Conservation (phyloP, 345 rosid genomes). For the Hibiscus syriacus region DNA sequence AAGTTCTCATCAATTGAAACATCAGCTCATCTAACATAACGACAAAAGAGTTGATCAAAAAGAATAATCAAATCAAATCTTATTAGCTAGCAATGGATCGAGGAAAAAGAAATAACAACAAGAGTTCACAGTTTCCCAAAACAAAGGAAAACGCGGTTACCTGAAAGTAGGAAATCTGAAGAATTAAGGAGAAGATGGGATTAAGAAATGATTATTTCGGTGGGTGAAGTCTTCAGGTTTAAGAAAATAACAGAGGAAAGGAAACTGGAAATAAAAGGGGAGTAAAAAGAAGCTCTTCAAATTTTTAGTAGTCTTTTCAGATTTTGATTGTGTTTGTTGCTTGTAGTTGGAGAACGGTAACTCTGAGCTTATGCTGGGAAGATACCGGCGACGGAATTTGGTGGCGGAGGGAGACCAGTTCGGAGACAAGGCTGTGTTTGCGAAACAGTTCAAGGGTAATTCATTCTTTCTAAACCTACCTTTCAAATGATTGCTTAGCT, state of each 20-base stretch:
- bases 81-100: not conserved
- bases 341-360: not conserved
- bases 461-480: not conserved
- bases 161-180: too few relatives aligned
- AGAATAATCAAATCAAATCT: not conserved
- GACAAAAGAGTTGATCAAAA: not conserved
- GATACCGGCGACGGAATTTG: slow-evolving; percentile 10
- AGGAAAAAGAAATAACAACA: slow-evolving; percentile 1
- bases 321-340: too few relatives aligned
- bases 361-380: not conserved
- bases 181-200: not conserved
- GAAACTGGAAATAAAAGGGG: too few relatives aligned
- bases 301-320: too few relatives aligned
- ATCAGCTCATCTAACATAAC: not conserved
- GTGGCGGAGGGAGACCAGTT: not conserved
- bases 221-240: not conserved
- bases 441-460: not conserved
- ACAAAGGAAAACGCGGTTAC: not conserved
- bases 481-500: not conserved
- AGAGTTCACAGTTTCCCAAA: not conserved
- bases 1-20: not conserved
- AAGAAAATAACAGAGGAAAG: too few relatives aligned
- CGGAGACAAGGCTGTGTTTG: not conserved
- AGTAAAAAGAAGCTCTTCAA: too few relatives aligned
- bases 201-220: not conserved